Conservation (phyloP, 1,284 basidiomycete genomes). For the Trichosporon sp. region DNA sequence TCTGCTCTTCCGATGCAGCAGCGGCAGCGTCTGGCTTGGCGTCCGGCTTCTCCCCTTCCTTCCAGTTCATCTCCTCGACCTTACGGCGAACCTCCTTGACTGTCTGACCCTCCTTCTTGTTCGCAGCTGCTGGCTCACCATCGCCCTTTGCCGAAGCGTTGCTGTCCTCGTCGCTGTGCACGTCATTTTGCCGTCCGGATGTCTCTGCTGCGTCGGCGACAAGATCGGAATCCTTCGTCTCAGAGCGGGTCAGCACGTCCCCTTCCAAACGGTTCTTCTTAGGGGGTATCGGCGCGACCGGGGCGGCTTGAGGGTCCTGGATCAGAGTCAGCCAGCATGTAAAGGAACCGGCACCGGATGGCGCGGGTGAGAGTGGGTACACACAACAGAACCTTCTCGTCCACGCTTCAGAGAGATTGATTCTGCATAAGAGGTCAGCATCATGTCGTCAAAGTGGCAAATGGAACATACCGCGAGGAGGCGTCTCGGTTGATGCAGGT, state of each 20-base stretch:
- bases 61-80: constrained; percentile 41
- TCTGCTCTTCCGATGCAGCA: constrained; percentile 3
- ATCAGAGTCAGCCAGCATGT: background rate
- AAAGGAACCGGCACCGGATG: background rate
- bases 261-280: constrained; percentile 44
- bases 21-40: constrained; percentile 3
- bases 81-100: constrained; percentile 44
- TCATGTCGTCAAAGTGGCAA: background rate
- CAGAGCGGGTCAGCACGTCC: constrained; percentile 6
- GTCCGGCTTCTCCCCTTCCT: constrained; percentile 23
- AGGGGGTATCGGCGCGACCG: constrained; percentile 22
- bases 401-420: constrained; percentile 38
- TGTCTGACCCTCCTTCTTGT: constrained; percentile 18
- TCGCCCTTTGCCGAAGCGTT: background rate
- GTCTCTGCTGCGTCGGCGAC: constrained; percentile 2
- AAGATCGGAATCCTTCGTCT: constrained; percentile 2
- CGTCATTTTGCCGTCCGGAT: background rate
- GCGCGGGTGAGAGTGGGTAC: constrained; percentile 10
- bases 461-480: constrained; percentile 10
- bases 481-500: constrained; percentile 5
- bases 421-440: constrained; percentile 13
- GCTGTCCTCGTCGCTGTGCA: constrained; percentile 10
- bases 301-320: constrained; percentile 23
- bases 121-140: background rate
- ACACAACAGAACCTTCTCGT: constrained; percentile 42